phyloP scores from a whole-genome alignment of 2,329 filamentous ascomycete species.

The Claviceps sp. region DNA sequence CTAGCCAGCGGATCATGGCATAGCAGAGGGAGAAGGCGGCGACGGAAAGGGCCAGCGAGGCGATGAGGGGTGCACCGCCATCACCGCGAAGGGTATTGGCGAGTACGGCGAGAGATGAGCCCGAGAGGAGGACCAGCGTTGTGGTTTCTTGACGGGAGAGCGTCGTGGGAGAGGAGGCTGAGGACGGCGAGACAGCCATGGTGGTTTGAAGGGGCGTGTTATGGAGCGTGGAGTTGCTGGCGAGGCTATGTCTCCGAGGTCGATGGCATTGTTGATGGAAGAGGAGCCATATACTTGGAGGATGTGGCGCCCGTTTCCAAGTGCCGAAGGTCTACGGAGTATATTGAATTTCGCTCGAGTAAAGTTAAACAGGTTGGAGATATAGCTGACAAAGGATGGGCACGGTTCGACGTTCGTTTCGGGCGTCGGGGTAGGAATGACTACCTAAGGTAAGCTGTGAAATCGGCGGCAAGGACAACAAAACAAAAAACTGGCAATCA shows the following conservation, averaged over 20 bases:
- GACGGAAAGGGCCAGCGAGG: conserved; percentile 74
- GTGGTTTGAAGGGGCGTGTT: neutral
- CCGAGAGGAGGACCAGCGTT: conserved; percentile 46
- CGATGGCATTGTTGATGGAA: neutral
- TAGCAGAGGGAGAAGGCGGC: conserved; percentile 73
- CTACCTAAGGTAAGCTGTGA: neutral
- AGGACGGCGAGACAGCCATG: conserved; percentile 1
- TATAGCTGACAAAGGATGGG: too few relatives aligned
- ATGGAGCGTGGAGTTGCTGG: neutral
- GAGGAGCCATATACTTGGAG: neutral
- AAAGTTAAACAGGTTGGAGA: too few relatives aligned
- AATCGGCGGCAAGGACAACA: too few relatives aligned
- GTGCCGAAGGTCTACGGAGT: too few relatives aligned
- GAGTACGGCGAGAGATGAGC: conserved; percentile 60
- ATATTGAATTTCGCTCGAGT: too few relatives aligned
- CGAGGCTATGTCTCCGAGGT: neutral
- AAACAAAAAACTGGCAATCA: too few relatives aligned
- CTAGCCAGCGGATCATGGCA: conserved; percentile 85
- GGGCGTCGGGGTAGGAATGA: neutral
- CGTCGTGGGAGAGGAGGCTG: conserved; percentile 14
- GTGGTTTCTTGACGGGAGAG: conserved; percentile 42
- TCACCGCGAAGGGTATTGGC: conserved; percentile 71
- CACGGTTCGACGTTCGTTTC: too few relatives aligned
- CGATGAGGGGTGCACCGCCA: conserved; percentile 69
- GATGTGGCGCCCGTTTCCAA: neutral